phyloP scores from a whole-genome alignment of 2,329 filamentous ascomycete species.

The Lachnellula hyalina region DNA sequence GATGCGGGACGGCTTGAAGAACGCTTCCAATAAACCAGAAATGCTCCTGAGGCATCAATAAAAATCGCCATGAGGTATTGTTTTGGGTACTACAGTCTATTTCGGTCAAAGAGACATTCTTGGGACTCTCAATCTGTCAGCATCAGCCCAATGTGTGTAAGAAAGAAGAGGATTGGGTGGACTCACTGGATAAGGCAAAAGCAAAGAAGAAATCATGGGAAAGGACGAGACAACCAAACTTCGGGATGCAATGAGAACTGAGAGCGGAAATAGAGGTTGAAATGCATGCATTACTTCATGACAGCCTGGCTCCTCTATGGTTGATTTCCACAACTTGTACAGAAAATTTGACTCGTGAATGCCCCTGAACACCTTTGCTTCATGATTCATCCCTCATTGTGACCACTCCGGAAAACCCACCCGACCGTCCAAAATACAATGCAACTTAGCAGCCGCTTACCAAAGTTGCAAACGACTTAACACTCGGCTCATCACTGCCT shows the following conservation, averaged over 20 bases:
- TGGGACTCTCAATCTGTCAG: no score
- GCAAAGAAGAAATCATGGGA: no score
- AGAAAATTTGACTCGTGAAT: conserved; percentile 1
- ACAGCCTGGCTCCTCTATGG: not conserved
- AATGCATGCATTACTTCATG: conserved; percentile 13
- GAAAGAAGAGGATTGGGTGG: no score
- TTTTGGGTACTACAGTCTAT: no score
- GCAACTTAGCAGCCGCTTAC: not conserved
- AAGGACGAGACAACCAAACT: no score
- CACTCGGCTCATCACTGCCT: conserved; percentile 9
- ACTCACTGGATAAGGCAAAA: no score
- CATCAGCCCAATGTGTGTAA: no score
- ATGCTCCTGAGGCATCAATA: no score
- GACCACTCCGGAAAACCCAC: not conserved
- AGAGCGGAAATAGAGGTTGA: not conserved
- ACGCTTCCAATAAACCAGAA: no score
- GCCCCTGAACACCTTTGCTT: conserved; percentile 18
- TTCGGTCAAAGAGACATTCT: no score
- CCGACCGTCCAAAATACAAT: conserved; percentile 3
- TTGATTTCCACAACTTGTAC: conserved; percentile 10
- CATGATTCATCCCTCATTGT: conserved; percentile 16
- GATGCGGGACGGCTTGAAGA: no score
- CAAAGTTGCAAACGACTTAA: not conserved
- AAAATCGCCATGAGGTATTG: no score
- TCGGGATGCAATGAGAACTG: not conserved